Evolutionary conservation across 1,284 basidiomycete genomes (phyloP).

Genomic region (Thelephora terrestris): DNA sequence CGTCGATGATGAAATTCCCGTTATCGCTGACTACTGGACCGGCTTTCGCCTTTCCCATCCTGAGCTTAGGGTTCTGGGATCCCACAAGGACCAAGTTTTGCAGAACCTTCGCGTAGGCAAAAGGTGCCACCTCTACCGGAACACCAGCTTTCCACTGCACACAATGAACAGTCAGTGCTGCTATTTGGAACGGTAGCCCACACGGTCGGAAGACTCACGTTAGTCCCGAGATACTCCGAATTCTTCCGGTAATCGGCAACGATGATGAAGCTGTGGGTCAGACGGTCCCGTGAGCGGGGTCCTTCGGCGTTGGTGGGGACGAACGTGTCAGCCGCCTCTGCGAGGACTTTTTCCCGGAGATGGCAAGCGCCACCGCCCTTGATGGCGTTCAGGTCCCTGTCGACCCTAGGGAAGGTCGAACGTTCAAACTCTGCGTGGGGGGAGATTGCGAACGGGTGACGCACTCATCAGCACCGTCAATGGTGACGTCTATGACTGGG

Average conservation of each 20-base stretch:
- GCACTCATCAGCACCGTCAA: constrained; percentile 96
- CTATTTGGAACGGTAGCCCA: neutral
- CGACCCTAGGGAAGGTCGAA: constrained; percentile 50
- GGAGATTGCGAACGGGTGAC: constrained; percentile 21
- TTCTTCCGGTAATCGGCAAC: constrained; percentile 98
- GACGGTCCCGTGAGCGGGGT: constrained; percentile 1
- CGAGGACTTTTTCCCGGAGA: constrained; percentile 92
- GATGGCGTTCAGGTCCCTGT: constrained; percentile 84
- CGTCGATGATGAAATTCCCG: constrained; percentile 92
- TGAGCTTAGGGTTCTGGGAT: constrained; percentile 55
- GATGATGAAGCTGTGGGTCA: constrained; percentile 63
- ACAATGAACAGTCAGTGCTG: neutral
- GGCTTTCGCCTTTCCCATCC: constrained; percentile 82
- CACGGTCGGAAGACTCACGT: constrained; percentile 40
- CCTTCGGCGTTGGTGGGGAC: constrained; percentile 16
- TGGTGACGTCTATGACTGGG: constrained; percentile 85
- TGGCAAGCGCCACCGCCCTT: constrained; percentile 98
- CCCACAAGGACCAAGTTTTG: constrained; percentile 57
- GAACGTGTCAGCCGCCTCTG: constrained; percentile 86
- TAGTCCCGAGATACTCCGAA: constrained; percentile 72
- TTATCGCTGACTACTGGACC: constrained; percentile 96
- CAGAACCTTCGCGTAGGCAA: constrained; percentile 86
- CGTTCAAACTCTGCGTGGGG: constrained; percentile 1
- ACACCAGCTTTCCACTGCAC: constrained; percentile 79
- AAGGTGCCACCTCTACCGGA: constrained; percentile 94